Evolutionary conservation across 352 stramenopile genomes (phyloP).

Genomic region (Pythium brachiatum): DNA sequence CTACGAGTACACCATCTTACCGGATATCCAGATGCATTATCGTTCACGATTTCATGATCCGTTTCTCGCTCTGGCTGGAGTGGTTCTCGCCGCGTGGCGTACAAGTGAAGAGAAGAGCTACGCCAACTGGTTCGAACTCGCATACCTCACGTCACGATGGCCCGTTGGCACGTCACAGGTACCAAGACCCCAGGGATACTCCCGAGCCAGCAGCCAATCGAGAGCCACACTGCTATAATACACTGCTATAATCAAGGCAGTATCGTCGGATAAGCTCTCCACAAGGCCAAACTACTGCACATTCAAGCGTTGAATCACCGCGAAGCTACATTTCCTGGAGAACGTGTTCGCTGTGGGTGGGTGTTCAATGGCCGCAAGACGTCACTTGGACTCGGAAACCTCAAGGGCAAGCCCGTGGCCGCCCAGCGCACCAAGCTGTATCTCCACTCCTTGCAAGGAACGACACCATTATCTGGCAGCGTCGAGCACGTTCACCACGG

Average conservation of each 20-base stretch:
- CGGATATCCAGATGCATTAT: background rate
- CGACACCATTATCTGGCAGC: background rate
- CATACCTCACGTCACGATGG: background rate
- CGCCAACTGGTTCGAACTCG: slow-evolving; percentile 1
- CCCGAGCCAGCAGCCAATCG: slow-evolving; percentile 1
- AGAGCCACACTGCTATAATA: slow-evolving; percentile 4
- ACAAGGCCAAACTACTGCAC: background rate
- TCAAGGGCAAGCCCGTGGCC: background rate
- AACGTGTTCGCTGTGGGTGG: background rate
- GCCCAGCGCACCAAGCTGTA: background rate
- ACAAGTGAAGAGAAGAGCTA: background rate
- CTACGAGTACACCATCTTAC: slow-evolving; percentile 1
- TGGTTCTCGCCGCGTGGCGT: background rate
- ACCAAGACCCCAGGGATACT: background rate
- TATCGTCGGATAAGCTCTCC: background rate
- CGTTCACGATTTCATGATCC: background rate
- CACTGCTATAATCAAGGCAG: slow-evolving; percentile 1
- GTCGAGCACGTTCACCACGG: background rate
- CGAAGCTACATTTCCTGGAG: background rate
- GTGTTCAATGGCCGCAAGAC: slow-evolving; percentile 4
- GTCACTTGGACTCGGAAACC: background rate
- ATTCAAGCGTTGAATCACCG: background rate
- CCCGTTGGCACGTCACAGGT: background rate
- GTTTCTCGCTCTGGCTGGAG: background rate
- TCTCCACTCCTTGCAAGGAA: background rate